Base-by-base conservation (phyloP, 2,329 filamentous ascomycete genomes). In the Xylaria digitata region DNA sequence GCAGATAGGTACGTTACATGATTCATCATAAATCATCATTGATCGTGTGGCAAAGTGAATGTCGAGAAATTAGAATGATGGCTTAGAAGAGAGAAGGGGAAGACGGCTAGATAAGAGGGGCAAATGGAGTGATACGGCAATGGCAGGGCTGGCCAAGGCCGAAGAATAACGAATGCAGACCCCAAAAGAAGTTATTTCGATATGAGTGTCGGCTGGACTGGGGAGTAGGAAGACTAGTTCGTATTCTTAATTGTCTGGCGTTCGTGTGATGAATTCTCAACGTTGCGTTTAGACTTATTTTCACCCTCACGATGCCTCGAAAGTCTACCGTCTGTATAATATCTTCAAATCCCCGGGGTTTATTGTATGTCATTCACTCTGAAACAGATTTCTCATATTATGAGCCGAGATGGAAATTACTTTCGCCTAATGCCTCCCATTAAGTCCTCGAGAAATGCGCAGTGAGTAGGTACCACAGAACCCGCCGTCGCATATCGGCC, bases 371-470 rank as follows among this genome's bases (percentile, higher is more conserved):
- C n/a, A 26, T 17, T 17, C 17, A 26, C 21, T 32, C 53, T 55
- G 53, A 55, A 55, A 55, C 53, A 30, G 11, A 26, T 19, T 3
- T 5, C 37, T 55, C 21, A 21, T 55, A 43, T 43, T 26, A 55
- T 37, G n/a, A 43, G 21, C 53, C 15, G 37, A 43, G 8, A 43
- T 55, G 37, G 23, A 55, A 43, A 43, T 55, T 55, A 23, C 37
- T n/a, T 55, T 55, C 53, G 53, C 53, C 37, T 55, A 55, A 43
- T 42, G 13, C 26, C 30, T 9, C 17, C 49, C 26, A 37, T 15
- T 15, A 40, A n/a, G 2, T 30, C 9, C 21, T 55, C 15, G 53
- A 55, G 11, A 26, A 23, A 55, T 43, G 37, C 13, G 53, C 19
- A 6, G 37, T 30, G 19, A 32, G 32, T 9, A 55, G 21, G 53